Conservation (phyloP, 257 asterid species). For the Buddleja alternifolia region DNA sequence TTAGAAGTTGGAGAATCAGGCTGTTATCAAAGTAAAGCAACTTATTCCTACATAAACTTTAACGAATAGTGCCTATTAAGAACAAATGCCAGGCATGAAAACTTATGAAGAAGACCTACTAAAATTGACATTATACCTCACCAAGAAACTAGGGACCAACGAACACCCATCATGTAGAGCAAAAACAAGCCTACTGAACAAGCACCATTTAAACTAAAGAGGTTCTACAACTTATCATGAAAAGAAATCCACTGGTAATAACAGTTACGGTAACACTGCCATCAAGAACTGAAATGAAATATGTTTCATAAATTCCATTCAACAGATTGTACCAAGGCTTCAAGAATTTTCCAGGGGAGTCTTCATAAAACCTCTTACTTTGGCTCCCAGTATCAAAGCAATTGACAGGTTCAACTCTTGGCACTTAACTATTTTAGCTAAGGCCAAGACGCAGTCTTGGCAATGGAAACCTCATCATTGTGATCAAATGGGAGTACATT, state of each 20-base stretch:
- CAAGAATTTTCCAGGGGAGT: not conserved
- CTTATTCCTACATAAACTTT: not conserved
- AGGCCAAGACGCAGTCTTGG: not conserved
- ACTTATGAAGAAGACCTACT: not conserved
- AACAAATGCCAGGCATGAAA: constrained; percentile 1
- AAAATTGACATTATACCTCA: constrained; percentile 15
- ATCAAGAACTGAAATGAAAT: not conserved
- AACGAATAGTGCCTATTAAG: constrained; percentile 14
- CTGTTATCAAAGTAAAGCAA: constrained; percentile 9
- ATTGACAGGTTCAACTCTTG: not conserved
- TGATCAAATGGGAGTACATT: not conserved
- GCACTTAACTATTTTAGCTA: not conserved
- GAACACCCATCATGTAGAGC: not conserved
- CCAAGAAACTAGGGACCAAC: constrained; percentile 4
- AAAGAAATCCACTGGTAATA: not conserved
- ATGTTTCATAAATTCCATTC: not conserved
- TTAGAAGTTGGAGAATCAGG: constrained; percentile 26
- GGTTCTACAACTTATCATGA: not conserved
- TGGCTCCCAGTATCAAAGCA: constrained; percentile 10
- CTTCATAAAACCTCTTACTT: not conserved
- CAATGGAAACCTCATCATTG: not conserved
- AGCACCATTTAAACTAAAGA: constrained; percentile 19
- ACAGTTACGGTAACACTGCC: not conserved
- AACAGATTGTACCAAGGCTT: not conserved
- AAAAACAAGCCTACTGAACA: not conserved